Conservation (phyloP, 2,329 filamentous ascomycete species). For the Trichoderma harzianum region DNA sequence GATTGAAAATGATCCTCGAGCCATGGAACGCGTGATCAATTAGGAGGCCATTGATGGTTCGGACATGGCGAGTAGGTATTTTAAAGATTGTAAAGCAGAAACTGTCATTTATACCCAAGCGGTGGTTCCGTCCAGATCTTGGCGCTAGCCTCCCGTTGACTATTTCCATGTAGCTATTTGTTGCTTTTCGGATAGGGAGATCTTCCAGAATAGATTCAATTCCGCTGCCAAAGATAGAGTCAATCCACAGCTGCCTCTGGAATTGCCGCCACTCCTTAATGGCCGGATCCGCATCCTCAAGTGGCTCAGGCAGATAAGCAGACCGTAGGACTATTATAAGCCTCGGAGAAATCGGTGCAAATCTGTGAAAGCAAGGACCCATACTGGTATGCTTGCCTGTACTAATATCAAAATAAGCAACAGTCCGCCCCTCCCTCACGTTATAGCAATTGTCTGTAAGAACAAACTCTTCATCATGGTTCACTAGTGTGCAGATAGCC, state of each 20-base stretch:
- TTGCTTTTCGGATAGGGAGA: not conserved
- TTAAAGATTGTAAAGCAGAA: not conserved
- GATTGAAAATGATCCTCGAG: not conserved
- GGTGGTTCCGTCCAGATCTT: not conserved
- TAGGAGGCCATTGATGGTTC: slow-evolving; percentile 1
- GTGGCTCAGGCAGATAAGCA: not conserved
- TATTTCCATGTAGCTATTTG: not conserved
- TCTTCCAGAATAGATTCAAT: not conserved
- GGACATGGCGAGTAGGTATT: not conserved
- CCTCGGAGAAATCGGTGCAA: not conserved
- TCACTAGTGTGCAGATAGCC: not conserved
- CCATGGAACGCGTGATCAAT: slow-evolving; percentile 9
- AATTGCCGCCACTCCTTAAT: not conserved
- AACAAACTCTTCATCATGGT: not conserved
- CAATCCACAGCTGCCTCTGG: not conserved
- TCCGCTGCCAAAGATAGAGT: not conserved
- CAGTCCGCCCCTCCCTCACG: not conserved
- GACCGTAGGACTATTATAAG: not conserved
- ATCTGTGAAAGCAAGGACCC: not conserved
- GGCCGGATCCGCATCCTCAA: not conserved
- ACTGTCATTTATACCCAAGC: not conserved
- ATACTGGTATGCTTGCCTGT: not conserved
- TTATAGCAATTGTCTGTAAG: not conserved
- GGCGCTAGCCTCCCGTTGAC: not conserved
- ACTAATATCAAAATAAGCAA: not conserved